phyloP scores from a whole-genome alignment of 2,329 filamentous ascomycete genomes.

The Ophiosphaerella herpotricha region DNA sequence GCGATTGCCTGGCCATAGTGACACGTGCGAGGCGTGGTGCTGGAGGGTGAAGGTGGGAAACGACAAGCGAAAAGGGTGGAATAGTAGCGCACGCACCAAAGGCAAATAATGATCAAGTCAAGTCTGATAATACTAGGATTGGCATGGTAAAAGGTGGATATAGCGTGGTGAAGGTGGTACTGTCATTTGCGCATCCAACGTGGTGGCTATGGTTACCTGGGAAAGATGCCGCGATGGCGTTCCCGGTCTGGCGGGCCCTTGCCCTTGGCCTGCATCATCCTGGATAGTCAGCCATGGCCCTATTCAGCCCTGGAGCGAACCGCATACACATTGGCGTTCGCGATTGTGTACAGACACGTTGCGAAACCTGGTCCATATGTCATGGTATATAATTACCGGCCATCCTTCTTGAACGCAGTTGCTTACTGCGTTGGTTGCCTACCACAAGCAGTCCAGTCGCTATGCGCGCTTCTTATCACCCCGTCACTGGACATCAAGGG shows the following conservation, averaged over 20 bases:
- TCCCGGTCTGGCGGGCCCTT: conserved; percentile 29
- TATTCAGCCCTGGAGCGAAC: not conserved
- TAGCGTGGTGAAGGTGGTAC: conserved; percentile 35
- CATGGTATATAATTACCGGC: not conserved
- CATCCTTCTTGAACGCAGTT: not conserved
- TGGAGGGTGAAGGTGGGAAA: conserved; percentile 26
- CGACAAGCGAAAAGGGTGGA: conserved; percentile 21
- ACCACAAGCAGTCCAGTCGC: conserved; percentile 6
- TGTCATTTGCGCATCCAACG: conserved; percentile 40
- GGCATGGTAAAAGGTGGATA: conserved; percentile 23
- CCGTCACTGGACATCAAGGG: conserved; percentile 6
- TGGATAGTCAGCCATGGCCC: not conserved
- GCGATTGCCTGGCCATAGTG: conserved; percentile 31
- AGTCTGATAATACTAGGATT: conserved; percentile 11
- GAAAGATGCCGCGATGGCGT: conserved; percentile 26
- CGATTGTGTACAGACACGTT: not conserved
- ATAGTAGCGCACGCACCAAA: conserved; percentile 18
- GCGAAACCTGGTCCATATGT: not conserved
- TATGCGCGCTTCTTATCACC: conserved; percentile 11
- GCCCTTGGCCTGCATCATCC: conserved; percentile 18
- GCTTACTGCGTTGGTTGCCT: conserved; percentile 6
- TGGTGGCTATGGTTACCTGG: conserved; percentile 21
- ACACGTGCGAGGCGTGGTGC: conserved; percentile 36
- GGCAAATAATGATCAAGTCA: conserved; percentile 20
- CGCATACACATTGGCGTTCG: not conserved